Base-by-base conservation (phyloP, 2,329 filamentous ascomycete genomes). In the Stagonosporopsis vannaccii region DNA sequence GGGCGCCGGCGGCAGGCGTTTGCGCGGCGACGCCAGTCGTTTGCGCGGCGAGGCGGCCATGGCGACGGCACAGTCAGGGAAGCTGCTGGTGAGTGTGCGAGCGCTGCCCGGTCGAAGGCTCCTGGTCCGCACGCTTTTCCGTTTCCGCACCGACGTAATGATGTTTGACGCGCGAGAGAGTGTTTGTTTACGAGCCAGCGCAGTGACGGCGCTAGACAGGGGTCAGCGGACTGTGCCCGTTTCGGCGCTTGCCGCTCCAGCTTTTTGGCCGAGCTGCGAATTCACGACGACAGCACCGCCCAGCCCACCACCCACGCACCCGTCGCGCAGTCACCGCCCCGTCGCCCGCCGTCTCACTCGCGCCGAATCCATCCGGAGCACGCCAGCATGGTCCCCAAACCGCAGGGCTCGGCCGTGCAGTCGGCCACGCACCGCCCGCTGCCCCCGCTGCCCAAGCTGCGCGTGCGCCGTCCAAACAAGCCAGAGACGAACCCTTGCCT, bases 401-500 rank as follows among this genome's bases (percentile, higher is more conserved):
- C 73, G 13, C 70, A 74, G 44, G 67, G 67, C 43, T 58, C 62
- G 35, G 61, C 72, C 51, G 62, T 69, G 26, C 71, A 73, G 61
- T 72, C 75, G 53, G 70, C 68, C 62, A 76, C 76, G 22, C 73
- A 77, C 56, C 80, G 82, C 35, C 81, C 81, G 60, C 79, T 87
- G 13, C 85, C 85, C 33, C 85, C 85, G 19, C 79, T 87, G 3
- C 83, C 80, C 5, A 86, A 87, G 70, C 82, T 91, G 55, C 85
- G 85, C 67, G 82, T 91, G 45, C 83, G 85, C 63, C 81, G 84
- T 64, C 87, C 88, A 45, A 87, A 89, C 67, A 80, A 84, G 65
- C 78, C 84, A 61, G 82, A 87, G 67, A 76, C 78, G 60, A 89
- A 89, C 71, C 85, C 87, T 50, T 91, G 88, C 69, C 73, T 88